A percentile compares a stretch with the other conserved stretches of the same genome.
These are phyloP conservation scores for Dactylella cylindrospora DNA, from an alignment of 2,329 filamentous ascomycete species.

Conservation along the genomic window DNA sequence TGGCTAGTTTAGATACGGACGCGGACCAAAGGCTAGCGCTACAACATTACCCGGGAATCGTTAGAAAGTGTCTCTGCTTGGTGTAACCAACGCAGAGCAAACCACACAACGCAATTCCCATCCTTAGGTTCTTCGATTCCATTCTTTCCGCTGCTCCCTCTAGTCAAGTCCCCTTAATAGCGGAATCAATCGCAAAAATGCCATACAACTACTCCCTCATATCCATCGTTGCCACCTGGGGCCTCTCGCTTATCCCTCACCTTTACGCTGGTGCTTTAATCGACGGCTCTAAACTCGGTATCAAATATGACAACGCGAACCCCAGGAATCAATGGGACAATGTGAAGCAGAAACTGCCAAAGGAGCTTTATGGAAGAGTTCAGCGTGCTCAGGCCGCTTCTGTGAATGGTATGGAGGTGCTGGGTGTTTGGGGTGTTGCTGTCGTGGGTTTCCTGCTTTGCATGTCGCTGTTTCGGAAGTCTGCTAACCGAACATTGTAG, in stretches of 20 bases:
- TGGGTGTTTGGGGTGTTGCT: constrained; percentile 8
- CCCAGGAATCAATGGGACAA: constrained; percentile 4
- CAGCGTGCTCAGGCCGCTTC: constrained; percentile 8
- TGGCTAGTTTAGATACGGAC: too few species aligned
- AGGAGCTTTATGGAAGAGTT: background rate
- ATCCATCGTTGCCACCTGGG: constrained; percentile 12
- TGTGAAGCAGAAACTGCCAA: background rate
- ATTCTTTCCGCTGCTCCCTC: too few species aligned
- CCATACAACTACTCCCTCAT: constrained; percentile 18
- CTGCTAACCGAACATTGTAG: background rate
- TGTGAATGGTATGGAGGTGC: constrained; percentile 1
- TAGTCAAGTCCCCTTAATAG: too few species aligned
- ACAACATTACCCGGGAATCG: too few species aligned
- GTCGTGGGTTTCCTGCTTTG: constrained; percentile 3
- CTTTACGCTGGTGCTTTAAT: background rate
- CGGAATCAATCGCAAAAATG: too few species aligned
- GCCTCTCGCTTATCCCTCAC: constrained; percentile 8
- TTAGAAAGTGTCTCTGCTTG: too few species aligned
- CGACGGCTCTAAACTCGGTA: constrained; percentile 1
- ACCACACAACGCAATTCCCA: too few species aligned
- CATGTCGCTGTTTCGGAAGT: background rate
- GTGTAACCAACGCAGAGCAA: too few species aligned
- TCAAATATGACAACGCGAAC: constrained; percentile 9
- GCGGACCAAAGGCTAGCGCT: too few species aligned
- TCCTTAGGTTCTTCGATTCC: too few species aligned